Base-by-base conservation (phyloP, 352 stramenopile species). In the Phytophthora chlamydospora region DNA sequence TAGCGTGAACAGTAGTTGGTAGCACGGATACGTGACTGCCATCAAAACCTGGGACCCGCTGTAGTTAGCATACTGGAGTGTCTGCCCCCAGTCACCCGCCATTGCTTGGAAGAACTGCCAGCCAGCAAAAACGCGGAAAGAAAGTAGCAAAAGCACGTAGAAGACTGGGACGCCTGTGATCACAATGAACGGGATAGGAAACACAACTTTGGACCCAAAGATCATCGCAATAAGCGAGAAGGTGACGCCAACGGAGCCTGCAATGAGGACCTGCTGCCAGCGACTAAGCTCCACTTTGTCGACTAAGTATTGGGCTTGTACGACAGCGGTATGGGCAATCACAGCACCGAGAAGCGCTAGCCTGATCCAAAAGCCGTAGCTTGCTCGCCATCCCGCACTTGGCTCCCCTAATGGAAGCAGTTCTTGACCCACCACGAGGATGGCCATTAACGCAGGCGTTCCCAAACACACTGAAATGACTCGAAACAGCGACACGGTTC, bases 171-270 rank as follows among this genome's bases (percentile, higher is more conserved):
- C 19, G 11, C n/a, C 17, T 17, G 42, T 40, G 8, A 62, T 32
- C 10, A 47, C 11, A n/a, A 45, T 24, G 39, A 65, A 65, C 16
- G 38, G 56, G 31, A 65, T 64, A 7, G 56, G 56, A 32, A 58
- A 58, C 8, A 56, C 42, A 32, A 48, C 13, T 8, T 16, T 13
- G 6, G 36, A 36, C 3, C 35, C 29, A 11, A 56, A 36, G 3
- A 8, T 11, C 12, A 64, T 32, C 19, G 31, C 35, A 39, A 58
- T 13, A 14, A 46, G 2, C 13, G 35, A 24, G 17, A 45, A 52
- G 3, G 11, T 40, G n/a, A 31, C 17, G 12, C 14, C 53, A 29
- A 40, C 42, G 24, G 13, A 47, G 16, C 43, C 38, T 13, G 33
- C 34, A 16, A 45, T 38, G 3, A 48, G 14, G 21, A 24, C 0